Evolutionary conservation across 1,139 yeast species (phyloP), one percentile per base, ranked within the genome.

Genomic region (Geotrichum bryndzae): DNA sequence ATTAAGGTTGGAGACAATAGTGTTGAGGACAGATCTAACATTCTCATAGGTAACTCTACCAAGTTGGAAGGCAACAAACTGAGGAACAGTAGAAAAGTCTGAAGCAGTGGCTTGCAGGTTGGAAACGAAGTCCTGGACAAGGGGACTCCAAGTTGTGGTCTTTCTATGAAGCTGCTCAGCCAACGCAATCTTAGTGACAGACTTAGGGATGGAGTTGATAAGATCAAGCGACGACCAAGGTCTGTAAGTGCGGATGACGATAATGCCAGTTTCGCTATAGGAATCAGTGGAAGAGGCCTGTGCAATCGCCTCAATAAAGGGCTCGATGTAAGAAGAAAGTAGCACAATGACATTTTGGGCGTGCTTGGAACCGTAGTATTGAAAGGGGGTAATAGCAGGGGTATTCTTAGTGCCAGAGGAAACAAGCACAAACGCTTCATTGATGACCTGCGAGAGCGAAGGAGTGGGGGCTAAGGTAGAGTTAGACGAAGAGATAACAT

Each of bases 51-150:
- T 75, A 59, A 85, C 78, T 65, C 74, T 74, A 33, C 87, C 85
- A 61, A 87, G 76, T 81, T 83, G 66, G 88, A 85, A 10, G 89
- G 80, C 35, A 88, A 83, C 25, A 85, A 71, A 38, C 74, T 64
- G 10, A 80, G 69, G 46, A 85, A 74, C 6, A 54, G 29, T 15
- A 60, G 23, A 22, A 66, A 51, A 10, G 59, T 62, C 81, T 81
- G 63, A 79, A 81, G 76, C 79, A 74, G 73, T 79, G 72, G 70
- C 77, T 73, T 70, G 88, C 71, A 62, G 78, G 62, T 84, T 84
- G 58, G 85, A 82, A 73, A 91, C 84, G 68, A 90, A 83, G 72
- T 91, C 97, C 68, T 91, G 82, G 67, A 88, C 80, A 56, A 90
- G 78, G 76, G 94, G 82, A 74, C 82, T 88, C 75, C 85, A 84